These are phyloP conservation scores for Triticum timopheevii DNA, from an alignment of 176 grass and related monocot species.

Conservation along the genomic window DNA sequence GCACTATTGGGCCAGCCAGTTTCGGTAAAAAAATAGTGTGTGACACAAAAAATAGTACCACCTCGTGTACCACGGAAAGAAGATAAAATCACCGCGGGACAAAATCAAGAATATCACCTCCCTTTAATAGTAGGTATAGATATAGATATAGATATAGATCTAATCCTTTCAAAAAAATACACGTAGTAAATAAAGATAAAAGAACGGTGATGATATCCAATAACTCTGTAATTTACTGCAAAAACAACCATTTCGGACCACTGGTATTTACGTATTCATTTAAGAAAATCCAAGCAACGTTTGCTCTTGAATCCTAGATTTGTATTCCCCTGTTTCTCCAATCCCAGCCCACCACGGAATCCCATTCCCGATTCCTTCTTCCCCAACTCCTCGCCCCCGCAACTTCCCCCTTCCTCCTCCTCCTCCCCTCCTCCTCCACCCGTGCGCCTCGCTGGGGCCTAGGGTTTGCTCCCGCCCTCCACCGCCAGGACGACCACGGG, in stretches of 20 bases:
- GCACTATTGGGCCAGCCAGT: too few species aligned
- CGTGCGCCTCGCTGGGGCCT: constrained; percentile 3
- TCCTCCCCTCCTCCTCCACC: background rate
- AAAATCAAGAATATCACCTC: too few species aligned
- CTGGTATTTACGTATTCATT: background rate
- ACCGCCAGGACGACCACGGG: background rate
- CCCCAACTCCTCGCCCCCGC: background rate
- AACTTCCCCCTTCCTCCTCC: background rate
- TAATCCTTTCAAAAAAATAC: too few species aligned
- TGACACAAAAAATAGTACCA: too few species aligned
- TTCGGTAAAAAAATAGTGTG: too few species aligned
- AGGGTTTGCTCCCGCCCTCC: constrained; percentile 30
- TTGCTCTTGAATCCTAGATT: constrained; percentile 18
- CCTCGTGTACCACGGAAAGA: too few species aligned
- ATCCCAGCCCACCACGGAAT: constrained; percentile 29
- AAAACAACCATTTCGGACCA: background rate
- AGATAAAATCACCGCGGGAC: too few species aligned
- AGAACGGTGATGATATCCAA: too few species aligned
- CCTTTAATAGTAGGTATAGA: too few species aligned
- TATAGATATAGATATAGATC: too few species aligned
- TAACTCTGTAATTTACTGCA: background rate
- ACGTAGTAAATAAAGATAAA: too few species aligned
- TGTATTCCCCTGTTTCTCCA: constrained; percentile 1
- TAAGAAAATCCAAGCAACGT: background rate
- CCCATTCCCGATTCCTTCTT: constrained; percentile 21